Evolutionary conservation across 2,329 filamentous ascomycete genomes (phyloP).

Genomic region (Raffaelea deltoideospora): DNA sequence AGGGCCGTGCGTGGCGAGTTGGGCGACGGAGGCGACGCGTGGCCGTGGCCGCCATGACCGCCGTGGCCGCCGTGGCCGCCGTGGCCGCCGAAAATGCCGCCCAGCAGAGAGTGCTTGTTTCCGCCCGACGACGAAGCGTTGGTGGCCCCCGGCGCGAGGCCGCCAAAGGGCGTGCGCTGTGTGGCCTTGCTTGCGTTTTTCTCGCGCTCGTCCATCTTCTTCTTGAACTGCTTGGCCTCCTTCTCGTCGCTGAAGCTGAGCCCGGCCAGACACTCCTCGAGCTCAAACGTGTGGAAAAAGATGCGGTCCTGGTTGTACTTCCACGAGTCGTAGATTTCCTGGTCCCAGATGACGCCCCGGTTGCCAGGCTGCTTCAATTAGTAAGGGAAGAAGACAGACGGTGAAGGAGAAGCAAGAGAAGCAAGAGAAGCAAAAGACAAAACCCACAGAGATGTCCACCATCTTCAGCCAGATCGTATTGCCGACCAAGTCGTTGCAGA

Average conservation of each 20-base stretch:
- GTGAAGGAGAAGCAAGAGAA: slow-evolving; percentile 2
- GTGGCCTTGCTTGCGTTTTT: slow-evolving; percentile 90
- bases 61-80: no score
- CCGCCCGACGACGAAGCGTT: slow-evolving; percentile 14
- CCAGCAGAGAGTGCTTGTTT: slow-evolving; percentile 33
- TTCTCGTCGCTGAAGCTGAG: slow-evolving; percentile 94
- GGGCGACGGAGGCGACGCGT: slow-evolving; percentile 40
- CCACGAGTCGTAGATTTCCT: slow-evolving; percentile 94
- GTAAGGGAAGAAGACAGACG: neutral
- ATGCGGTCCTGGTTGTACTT: slow-evolving; percentile 91
- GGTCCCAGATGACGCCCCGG: slow-evolving; percentile 86
- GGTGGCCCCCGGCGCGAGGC: slow-evolving; percentile 19
- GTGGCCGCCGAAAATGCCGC: slow-evolving; percentile 46
- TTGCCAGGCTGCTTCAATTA: slow-evolving; percentile 44
- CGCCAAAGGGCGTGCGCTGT: slow-evolving; percentile 59
- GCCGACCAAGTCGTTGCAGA: slow-evolving; percentile 87
- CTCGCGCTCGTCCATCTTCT: slow-evolving; percentile 92
- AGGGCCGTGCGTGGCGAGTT: slow-evolving; percentile 35
- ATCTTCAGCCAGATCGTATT: slow-evolving; percentile 96
- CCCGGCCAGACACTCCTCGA: slow-evolving; percentile 80
- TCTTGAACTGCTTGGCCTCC: slow-evolving; percentile 90
- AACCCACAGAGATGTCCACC: slow-evolving; percentile 79
- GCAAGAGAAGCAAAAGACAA: neutral
- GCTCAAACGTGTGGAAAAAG: slow-evolving; percentile 95
- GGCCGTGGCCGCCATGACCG: no score